Base-by-base conservation (phyloP, 2,329 filamentous ascomycete genomes). In the Phialophora macrospora region DNA sequence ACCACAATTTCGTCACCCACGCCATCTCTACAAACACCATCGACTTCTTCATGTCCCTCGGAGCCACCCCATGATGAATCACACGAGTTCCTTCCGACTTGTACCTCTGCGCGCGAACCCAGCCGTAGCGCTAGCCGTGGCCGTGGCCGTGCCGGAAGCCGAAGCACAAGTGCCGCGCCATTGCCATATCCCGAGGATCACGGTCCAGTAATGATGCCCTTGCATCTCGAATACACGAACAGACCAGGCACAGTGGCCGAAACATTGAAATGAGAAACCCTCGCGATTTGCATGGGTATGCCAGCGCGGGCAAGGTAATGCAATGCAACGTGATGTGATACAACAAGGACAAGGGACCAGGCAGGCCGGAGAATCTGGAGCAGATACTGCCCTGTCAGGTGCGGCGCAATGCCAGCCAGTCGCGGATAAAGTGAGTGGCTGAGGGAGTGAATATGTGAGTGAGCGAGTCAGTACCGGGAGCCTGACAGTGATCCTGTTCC, bases 141-240 rank as follows among this genome's bases (percentile, higher is more conserved):
- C 9, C 5, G 17, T 44, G 17, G 38, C 38, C 17, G 38, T 44
- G 17, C 17, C 7, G 38, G 34, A 41, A 41, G 34, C 52, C 52
- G 28, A 14, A 30, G 52, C 8, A 55, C 8, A 34, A 20, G 24
- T 55, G 24, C n/a, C 52, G 24, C 52, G 1, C 1, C 28, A 11
- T 32, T 55, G 28, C 52, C 52, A 4, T 55, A 55, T 34, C 57
- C 57, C 41, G 57, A 20, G 17, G 26, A 48, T 3, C 24, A 34
- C n/a, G 49, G 20, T 7, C 8, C 60, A 22, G 34, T 60, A 17
- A 11, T 30, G 44, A 60, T 60, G 57, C 57, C 57, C 12, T 14
- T 52, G 30, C 57, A 60, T 34, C n/a, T 38, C 4, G 57, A 60
- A 8, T 60, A 52, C 46, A 24, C 30, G 28, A 51, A 12, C 26